Conservation (phyloP, 2,329 filamentous ascomycete genomes). For the Apiospora rasikravindrae region DNA sequence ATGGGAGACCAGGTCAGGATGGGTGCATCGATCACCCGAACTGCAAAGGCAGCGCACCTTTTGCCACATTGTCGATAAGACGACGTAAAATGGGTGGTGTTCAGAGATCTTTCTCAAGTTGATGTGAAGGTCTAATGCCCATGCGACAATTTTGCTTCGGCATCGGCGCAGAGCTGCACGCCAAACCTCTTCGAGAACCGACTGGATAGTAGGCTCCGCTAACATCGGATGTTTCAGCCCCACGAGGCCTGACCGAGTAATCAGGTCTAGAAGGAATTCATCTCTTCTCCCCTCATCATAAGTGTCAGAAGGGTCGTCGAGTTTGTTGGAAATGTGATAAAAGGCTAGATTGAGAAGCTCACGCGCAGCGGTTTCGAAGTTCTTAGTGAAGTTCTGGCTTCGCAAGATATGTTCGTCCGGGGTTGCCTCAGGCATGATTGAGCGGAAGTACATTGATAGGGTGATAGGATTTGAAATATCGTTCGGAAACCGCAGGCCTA, state of each 20-base stretch:
- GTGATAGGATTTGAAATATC: not conserved
- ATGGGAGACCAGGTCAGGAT: not conserved
- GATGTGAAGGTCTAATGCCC: not conserved
- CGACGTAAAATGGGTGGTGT: not conserved
- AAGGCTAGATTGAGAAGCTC: not conserved
- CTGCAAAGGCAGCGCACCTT: not conserved
- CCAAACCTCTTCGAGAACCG: not conserved
- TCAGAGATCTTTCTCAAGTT: too few relatives aligned
- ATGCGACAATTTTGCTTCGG: not conserved
- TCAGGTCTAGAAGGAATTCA: not conserved
- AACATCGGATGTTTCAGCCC: not conserved
- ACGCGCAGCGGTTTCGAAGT: not conserved
- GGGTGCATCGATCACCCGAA: not conserved
- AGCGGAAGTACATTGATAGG: not conserved
- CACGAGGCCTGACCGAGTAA: not conserved
- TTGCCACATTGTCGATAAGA: too few relatives aligned
- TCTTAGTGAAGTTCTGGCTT: not conserved
- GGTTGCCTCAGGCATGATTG: not conserved
- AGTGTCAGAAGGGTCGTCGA: accelerated
- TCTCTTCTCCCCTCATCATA: not conserved
- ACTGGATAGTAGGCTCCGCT: not conserved
- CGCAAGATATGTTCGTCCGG: not conserved
- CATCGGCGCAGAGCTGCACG: not conserved
- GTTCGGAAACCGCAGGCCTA: not conserved
- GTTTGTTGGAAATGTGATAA: not conserved